Conservation (phyloP, 2,329 filamentous ascomycete species). For the Annulohypoxylon truncatum region DNA sequence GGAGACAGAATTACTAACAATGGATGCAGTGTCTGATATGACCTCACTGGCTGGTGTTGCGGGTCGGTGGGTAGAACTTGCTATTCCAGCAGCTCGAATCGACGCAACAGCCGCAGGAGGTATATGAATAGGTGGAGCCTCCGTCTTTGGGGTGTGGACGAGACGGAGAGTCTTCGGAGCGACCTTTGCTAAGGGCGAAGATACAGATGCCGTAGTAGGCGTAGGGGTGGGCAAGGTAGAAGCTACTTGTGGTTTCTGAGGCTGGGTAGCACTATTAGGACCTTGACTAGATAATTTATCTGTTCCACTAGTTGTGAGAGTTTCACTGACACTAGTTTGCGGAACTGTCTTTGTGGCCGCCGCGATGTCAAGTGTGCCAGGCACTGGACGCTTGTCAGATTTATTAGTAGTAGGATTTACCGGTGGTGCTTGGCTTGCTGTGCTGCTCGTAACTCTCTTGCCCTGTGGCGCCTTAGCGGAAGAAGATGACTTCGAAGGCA, state of each 20-base stretch:
- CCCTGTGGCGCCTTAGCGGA: constrained; percentile 46
- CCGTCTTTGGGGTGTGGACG: constrained; percentile 73
- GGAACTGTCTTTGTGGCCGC: constrained; percentile 57
- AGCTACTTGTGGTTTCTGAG: constrained; percentile 50
- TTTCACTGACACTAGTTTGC: constrained; percentile 39
- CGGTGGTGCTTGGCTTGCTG: constrained; percentile 35
- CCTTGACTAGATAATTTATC: constrained; percentile 50
- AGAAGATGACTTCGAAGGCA: constrained; percentile 48
- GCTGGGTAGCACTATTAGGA: constrained; percentile 48
- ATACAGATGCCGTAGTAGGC: constrained; percentile 58
- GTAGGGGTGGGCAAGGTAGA: constrained; percentile 64
- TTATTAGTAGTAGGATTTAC: constrained; percentile 47
- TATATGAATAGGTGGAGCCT: constrained; percentile 58
- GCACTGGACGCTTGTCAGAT: constrained; percentile 54
- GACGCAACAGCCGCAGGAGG: constrained; percentile 48
- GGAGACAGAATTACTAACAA: constrained; percentile 77
- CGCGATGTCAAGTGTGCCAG: constrained; percentile 62
- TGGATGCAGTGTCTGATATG: constrained; percentile 80
- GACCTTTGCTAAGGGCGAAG: constrained; percentile 63
- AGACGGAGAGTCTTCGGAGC: constrained; percentile 76
- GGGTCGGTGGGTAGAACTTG: constrained; percentile 63
- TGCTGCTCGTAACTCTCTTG: constrained; percentile 48
- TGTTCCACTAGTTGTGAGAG: constrained; percentile 24
- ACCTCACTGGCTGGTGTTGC: constrained; percentile 79
- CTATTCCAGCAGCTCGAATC: constrained; percentile 47